phyloP scores from a whole-genome alignment of 306 rosid genomes.

The Phaseolus lunatus region DNA sequence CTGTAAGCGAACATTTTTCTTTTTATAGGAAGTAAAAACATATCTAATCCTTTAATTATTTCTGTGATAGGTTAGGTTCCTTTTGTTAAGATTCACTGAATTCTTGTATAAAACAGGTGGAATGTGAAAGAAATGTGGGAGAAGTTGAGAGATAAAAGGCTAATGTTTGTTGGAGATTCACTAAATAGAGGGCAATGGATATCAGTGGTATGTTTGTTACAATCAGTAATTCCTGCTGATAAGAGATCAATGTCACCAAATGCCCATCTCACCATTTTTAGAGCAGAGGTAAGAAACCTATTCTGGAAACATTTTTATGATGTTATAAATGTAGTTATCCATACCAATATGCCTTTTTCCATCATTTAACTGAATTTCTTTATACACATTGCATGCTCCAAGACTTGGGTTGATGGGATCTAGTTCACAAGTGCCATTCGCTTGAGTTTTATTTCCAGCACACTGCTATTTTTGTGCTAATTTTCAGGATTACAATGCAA shows the following conservation, averaged over 20 bases:
- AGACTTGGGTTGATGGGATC: constrained; percentile 34
- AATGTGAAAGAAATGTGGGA: constrained; percentile 85
- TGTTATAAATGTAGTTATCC: constrained; percentile 3
- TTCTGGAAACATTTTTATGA: not conserved
- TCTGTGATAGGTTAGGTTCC: not conserved
- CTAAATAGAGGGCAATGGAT: constrained; percentile 98
- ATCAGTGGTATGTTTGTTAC: constrained; percentile 92
- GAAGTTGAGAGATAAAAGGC: constrained; percentile 85
- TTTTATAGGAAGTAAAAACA: not conserved
- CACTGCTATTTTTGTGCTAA: constrained; percentile 37
- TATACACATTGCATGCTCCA: not conserved
- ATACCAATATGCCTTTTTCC: not conserved
- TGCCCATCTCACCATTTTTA: constrained; percentile 89
- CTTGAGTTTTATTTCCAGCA: constrained; percentile 10
- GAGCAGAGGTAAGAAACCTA: constrained; percentile 72
- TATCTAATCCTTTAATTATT: not conserved
- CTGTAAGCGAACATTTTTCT: not conserved
- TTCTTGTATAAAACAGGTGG: constrained; percentile 64
- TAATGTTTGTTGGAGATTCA: constrained; percentile 99
- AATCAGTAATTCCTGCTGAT: constrained; percentile 82
- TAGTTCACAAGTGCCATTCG: not conserved
- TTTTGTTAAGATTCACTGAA: constrained; percentile 26
- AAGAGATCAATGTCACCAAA: constrained; percentile 93
- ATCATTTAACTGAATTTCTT: not conserved
- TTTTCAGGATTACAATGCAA: constrained; percentile 93